Base-by-base conservation (phyloP, 495 filamentous ascomycete species). In the Penicillium turbatum region DNA sequence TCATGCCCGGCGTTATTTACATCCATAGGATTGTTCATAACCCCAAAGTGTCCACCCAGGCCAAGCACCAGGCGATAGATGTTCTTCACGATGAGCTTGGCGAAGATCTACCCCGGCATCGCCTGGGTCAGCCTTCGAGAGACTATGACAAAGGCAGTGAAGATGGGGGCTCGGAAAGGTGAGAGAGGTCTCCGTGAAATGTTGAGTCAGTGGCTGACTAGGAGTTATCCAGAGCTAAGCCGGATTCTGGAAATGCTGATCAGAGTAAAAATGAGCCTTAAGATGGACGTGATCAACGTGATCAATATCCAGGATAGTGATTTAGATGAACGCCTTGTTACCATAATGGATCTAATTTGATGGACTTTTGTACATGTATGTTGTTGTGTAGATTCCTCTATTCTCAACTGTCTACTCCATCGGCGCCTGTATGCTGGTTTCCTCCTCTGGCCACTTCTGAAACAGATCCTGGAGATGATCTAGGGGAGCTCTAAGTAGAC, bases 1-100 rank as follows among this genome's bases (percentile, higher is more conserved):
- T n/a, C 16, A 34, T 13, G 24, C 2, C 5, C 35, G 15, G 1
- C 6, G 5, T 21, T 34, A 34, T 0, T 45, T 30, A 40, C 11
- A 4, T 39, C 11, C 6, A 10, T 30, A 76, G 73, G 2, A 63
- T 72, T 19, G 44, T 76, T 13, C 70, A 71, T 26, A 77, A 76
- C 48, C 72, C 74, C 12, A 68, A 68, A 5, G 63, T 71, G 5
- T 76, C 74, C 0, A 65, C 69, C 5, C 61, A 68, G 39, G 70
- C 74, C 47, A 78, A 78, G 58, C 31, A 70, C 45, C 65, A 70
- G 26, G 73, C 72, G 15, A 46, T 67, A 54, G 67, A 75, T 47
- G 64, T 75, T 10, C 65, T 79, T 34, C 48, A 71, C 35, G 59
- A 59, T 15, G 53, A 73, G 39, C 16, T 66, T 40, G 56, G 43